phyloP scores from a whole-genome alignment of 208 protist species.

The Phytomonas sp. region DNA sequence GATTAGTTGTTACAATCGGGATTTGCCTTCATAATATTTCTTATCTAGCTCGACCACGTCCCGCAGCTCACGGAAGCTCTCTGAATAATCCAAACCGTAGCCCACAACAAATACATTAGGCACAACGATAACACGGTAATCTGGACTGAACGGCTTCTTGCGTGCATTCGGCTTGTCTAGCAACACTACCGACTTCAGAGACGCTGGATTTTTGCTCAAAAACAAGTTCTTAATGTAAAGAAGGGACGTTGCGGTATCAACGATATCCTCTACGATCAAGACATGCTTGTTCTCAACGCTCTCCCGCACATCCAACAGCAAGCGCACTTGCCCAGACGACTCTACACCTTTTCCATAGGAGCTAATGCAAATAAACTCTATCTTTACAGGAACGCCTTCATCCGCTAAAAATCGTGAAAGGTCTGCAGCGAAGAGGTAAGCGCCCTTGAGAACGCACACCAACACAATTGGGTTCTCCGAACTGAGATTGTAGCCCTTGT shows the following conservation, averaged over 20 bases:
- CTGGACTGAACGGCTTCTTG: constrained; percentile 30
- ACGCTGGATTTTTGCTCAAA: constrained; percentile 45
- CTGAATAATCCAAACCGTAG: constrained; percentile 88
- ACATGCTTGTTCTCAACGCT: constrained; percentile 67
- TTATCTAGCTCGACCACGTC: constrained; percentile 66
- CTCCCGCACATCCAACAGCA: constrained; percentile 76
- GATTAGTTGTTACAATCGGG: constrained; percentile 9
- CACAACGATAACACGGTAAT: constrained; percentile 71
- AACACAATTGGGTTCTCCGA: constrained; percentile 66
- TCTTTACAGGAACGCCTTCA: constrained; percentile 48
- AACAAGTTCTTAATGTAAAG: constrained; percentile 57
- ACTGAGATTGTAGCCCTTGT: constrained; percentile 29
- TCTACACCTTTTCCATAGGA: constrained; percentile 41
- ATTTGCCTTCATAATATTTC: constrained; percentile 43
- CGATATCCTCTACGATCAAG: constrained; percentile 88
- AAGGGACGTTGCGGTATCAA: constrained; percentile 81
- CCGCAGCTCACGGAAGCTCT: constrained; percentile 72
- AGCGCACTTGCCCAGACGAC: constrained; percentile 73
- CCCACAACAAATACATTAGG: constrained; percentile 78
- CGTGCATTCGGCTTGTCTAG: constrained; percentile 76
- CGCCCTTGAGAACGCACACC: constrained; percentile 81
- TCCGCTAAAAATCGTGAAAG: constrained; percentile 53
- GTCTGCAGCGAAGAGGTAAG: constrained; percentile 78
- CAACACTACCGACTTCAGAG: constrained; percentile 74
- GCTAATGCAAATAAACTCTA: constrained; percentile 86